Base-by-base conservation (phyloP, 2,329 filamentous ascomycete species). In the Fusarium sp. region DNA sequence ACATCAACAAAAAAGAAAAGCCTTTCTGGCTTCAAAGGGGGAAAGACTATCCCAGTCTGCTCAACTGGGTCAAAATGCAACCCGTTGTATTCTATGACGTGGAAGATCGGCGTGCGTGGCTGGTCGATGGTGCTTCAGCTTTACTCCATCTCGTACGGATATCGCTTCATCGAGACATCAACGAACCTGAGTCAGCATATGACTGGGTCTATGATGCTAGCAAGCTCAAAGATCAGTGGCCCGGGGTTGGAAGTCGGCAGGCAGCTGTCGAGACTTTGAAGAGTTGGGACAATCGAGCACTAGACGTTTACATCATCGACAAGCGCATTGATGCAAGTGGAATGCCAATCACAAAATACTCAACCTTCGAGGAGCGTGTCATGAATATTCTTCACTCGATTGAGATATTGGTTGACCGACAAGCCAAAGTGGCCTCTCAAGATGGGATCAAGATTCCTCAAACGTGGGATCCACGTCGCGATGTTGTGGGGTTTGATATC, bases 131-230 rank as follows among this genome's bases (percentile, higher is more conserved):
- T 3, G 59, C 51, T 21, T 67, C 59, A 5, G 63, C 66, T 6
- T 17, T 68, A 9, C 63, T 68, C 21, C 55, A 68, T 36, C 36
- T 68, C 0, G 64, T 66, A 1, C 53, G 62, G 3, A 52, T 63
- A 27, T 67, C 62, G 10, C 48, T 67, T 5, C 17, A 62, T 3
- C 17, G 17, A 2, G 45, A 67, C 17, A 25, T 23, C 3, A 43
- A 58, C 4, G 64, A 66, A 7, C 48, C 48, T 0, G 62, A 67
- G 27, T 67, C 64, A 11, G 39, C 57, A 4, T 62, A 58, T 4
- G 64, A 67, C 23, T 67, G 52, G 64, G 48, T 66, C 0, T 67
- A 66, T 6, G 36, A 66, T 45, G 6, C 40, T 5, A 11, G 8
- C 6, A 25, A 50, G 11, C 47, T 66, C 1, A 46, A 47, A 3